Evolutionary conservation across 2,329 filamentous ascomycete species (phyloP).

Genomic region (Aspergillus chevalieri): DNA sequence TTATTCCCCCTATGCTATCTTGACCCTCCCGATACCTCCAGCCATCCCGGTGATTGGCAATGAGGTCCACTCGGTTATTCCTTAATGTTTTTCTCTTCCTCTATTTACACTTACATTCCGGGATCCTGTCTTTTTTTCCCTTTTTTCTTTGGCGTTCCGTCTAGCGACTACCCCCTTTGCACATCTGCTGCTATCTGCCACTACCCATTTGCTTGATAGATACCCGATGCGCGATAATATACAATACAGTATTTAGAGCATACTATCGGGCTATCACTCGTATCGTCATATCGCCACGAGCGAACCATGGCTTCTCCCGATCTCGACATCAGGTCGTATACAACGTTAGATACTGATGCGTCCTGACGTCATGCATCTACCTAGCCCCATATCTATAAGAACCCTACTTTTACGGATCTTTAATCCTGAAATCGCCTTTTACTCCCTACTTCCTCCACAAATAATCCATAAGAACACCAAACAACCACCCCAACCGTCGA

Average conservation of each 20-base stretch:
- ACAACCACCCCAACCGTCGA: too few species aligned
- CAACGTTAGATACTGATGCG: background rate
- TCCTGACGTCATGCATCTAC: background rate
- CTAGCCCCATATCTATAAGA: background rate
- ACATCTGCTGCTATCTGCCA: conserved; percentile 7
- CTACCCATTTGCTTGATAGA: conserved; percentile 15
- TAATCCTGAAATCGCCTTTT: background rate
- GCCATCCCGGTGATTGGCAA: background rate
- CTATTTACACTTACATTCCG: background rate
- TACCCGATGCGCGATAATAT: conserved; percentile 21
- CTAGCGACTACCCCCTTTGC: background rate
- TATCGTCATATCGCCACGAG: background rate
- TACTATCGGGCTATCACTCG: background rate
- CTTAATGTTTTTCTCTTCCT: background rate
- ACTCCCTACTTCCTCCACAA: background rate
- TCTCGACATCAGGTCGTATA: background rate
- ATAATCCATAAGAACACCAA: background rate
- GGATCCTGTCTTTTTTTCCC: background rate
- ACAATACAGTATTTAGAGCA: background rate
- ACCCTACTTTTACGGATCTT: background rate
- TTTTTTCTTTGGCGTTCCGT: background rate
- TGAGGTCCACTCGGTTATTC: background rate
- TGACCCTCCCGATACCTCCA: background rate
- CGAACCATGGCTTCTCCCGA: background rate
- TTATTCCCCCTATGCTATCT: conserved; percentile 1